A percentile compares a stretch with the other conserved stretches of the same genome.
Conservation (phyloP, 169 alveolate genomes). For the Cryptosporidium ryanae region DNA sequence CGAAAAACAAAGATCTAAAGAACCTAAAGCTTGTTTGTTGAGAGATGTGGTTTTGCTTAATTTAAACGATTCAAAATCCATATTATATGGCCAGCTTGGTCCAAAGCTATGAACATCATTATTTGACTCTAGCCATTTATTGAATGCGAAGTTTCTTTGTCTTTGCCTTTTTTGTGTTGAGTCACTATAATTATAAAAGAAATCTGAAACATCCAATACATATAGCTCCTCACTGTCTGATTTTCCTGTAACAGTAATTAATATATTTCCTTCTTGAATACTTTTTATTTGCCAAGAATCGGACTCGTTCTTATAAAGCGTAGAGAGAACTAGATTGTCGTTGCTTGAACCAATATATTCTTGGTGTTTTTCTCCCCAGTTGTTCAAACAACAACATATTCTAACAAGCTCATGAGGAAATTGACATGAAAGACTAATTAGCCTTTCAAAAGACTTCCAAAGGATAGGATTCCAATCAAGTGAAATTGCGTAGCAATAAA, state of each 20-base stretch:
- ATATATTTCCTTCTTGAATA: constrained; percentile 64
- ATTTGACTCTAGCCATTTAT: constrained; percentile 25
- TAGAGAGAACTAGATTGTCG: constrained; percentile 27
- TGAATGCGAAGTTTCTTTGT: constrained; percentile 16
- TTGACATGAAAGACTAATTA: constrained; percentile 52
- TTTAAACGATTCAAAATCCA: not conserved
- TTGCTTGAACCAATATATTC: constrained; percentile 27
- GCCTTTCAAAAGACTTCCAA: constrained; percentile 47
- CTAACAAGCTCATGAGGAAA: constrained; percentile 54
- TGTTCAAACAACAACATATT: constrained; percentile 69
- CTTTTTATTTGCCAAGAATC: constrained; percentile 40
- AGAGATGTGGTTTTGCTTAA: not conserved
- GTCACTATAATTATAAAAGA: constrained; percentile 58
- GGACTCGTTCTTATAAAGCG: constrained; percentile 42
- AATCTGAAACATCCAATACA: constrained; percentile 40
- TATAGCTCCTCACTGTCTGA: constrained; percentile 59
- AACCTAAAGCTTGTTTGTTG: no score
- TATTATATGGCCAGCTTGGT: constrained; percentile 52
- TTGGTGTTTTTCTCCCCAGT: constrained; percentile 48
- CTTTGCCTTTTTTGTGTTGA: constrained; percentile 15
- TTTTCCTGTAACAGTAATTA: constrained; percentile 39
- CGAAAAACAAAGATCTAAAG: not conserved
- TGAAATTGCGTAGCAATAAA: constrained; percentile 61
- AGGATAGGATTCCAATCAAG: constrained; percentile 70
- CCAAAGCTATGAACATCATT: not conserved